Evolutionary conservation across 805 yeast species (phyloP).

Genomic region (Priceomyces medius): DNA sequence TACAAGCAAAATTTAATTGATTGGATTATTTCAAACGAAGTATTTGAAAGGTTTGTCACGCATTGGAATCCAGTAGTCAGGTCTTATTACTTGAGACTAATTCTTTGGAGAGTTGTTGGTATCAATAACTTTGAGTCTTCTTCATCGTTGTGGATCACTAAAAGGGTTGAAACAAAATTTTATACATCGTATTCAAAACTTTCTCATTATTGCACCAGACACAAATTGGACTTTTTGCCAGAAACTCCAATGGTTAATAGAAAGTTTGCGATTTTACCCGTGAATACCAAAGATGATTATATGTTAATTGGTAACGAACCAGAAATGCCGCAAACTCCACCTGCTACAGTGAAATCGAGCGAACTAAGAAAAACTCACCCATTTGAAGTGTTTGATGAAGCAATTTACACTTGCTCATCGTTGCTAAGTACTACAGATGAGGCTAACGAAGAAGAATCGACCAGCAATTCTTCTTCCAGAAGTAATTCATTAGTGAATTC

Average conservation of each 20-base stretch:
- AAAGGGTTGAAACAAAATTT: slow-evolving; percentile 31
- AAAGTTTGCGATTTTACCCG: slow-evolving; percentile 44
- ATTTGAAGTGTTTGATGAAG: slow-evolving; percentile 66
- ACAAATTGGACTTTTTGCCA: slow-evolving; percentile 28
- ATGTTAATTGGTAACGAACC: slow-evolving; percentile 12
- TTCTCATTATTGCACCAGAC: slow-evolving; percentile 25
- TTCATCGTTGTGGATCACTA: slow-evolving; percentile 27
- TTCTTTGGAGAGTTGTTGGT: slow-evolving; percentile 65
- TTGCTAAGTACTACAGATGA: slow-evolving; percentile 14
- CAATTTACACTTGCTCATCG: slow-evolving; percentile 46
- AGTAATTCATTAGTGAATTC: slow-evolving; percentile 30
- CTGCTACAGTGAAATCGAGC: slow-evolving; percentile 23
- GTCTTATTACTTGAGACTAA: slow-evolving; percentile 61
- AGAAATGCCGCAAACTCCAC: slow-evolving; percentile 9
- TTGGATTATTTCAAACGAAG: slow-evolving; percentile 51
- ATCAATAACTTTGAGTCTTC: slow-evolving; percentile 39
- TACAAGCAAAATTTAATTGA: slow-evolving; percentile 48
- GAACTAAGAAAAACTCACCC: slow-evolving; percentile 53
- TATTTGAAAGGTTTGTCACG: slow-evolving; percentile 60
- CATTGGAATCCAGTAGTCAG: slow-evolving; percentile 83
- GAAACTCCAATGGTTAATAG: slow-evolving; percentile 48
- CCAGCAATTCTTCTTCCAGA: slow-evolving; percentile 8
- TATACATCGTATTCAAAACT: slow-evolving; percentile 23
- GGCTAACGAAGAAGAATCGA: slow-evolving; percentile 1
- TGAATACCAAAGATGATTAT: slow-evolving; percentile 25